Percentiles rank a stretch among this genome's conserved stretches.
Conservation (phyloP, 768 basidiomycete species). For the Boletus bicolor region DNA sequence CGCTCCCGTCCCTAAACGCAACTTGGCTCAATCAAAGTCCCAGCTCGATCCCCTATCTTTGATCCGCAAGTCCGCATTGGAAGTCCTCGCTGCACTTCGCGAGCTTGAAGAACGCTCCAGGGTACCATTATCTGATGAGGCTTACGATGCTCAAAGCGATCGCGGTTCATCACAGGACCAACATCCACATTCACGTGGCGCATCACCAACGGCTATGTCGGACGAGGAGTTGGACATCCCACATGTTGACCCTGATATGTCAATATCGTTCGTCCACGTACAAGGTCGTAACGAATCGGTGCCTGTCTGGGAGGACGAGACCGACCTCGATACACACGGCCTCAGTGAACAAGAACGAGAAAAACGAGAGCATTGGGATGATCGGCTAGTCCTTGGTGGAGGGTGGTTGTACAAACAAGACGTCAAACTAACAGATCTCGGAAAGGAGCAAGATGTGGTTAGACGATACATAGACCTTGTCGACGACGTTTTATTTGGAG, state of each 20-base stretch:
- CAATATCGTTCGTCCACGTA: constrained; percentile 68
- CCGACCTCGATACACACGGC: constrained; percentile 40
- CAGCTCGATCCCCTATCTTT: constrained; percentile 59
- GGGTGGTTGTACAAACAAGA: constrained; percentile 82
- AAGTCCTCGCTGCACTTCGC: constrained; percentile 76
- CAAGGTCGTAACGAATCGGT: constrained; percentile 62
- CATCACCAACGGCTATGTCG: constrained; percentile 43
- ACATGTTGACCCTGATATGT: constrained; percentile 52
- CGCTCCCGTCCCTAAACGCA: constrained; percentile 34
- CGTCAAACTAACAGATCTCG: constrained; percentile 49
- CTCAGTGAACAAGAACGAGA: constrained; percentile 48
- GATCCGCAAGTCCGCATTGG: constrained; percentile 76
- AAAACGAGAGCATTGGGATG: constrained; percentile 77
- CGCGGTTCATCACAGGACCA: constrained; percentile 44
- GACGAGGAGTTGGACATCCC: constrained; percentile 34
- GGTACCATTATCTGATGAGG: constrained; percentile 73
- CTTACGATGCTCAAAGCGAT: constrained; percentile 80
- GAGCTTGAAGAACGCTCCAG: constrained; percentile 78
- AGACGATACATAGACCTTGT: constrained; percentile 69
- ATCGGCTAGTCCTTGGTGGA: constrained; percentile 71
- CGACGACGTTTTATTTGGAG: constrained; percentile 74
- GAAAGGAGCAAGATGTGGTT: constrained; percentile 56
- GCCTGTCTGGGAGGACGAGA: constrained; percentile 81
- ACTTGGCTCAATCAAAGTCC: constrained; percentile 30
- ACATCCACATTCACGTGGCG: constrained; percentile 37